Percentiles rank a stretch among this genome's conserved stretches.
These are phyloP conservation scores for Alternaria ventricosa DNA, from an alignment of 2,329 filamentous ascomycete species.

Conservation along the genomic window DNA sequence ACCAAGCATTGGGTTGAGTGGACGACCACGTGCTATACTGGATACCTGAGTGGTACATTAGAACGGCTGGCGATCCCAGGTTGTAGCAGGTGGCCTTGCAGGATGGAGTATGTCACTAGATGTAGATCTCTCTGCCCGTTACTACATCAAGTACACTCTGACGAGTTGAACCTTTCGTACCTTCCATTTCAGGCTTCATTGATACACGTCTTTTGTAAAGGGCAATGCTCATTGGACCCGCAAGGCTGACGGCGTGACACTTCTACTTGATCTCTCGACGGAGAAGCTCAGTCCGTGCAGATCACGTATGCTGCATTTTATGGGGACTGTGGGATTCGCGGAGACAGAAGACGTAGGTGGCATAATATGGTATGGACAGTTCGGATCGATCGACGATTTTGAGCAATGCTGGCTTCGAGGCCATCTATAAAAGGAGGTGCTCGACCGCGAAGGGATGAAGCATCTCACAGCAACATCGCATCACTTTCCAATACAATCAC, in stretches of 20 bases:
- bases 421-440: background rate
- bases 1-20: too few species aligned
- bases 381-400: background rate
- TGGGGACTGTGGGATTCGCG: background rate
- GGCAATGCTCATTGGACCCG: background rate
- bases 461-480: background rate
- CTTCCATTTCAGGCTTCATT: background rate
- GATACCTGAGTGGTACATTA: background rate
- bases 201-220: background rate
- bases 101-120: background rate
- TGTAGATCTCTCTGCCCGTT: background rate
- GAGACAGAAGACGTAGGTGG: background rate
- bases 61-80: background rate
- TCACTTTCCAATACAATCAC: background rate
- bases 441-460: background rate
- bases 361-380: accelerated
- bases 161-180: background rate
- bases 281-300: background rate
- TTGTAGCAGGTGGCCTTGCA: background rate
- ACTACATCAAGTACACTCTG: background rate
- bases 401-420: background rate
- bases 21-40: background rate
- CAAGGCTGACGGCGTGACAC: background rate
- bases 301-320: background rate
- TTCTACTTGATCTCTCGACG: background rate